A percentile compares a stretch with the other conserved stretches of the same genome.
phyloP scores from a whole-genome alignment of 768 basidiomycete genomes.

The Calocybe gangraenosa region DNA sequence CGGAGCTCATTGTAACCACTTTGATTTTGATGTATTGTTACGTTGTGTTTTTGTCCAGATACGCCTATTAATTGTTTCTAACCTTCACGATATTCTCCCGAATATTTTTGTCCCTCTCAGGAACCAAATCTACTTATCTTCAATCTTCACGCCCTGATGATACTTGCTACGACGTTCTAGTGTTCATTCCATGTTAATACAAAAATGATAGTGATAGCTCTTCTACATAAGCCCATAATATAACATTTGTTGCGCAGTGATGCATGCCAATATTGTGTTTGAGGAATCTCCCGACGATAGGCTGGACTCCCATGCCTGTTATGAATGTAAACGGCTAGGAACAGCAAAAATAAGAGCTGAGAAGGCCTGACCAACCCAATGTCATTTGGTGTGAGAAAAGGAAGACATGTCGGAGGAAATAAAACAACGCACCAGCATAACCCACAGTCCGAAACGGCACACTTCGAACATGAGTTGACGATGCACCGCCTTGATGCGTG shows the following conservation, averaged over 20 bases:
- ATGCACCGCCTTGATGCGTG: slow-evolving; percentile 30
- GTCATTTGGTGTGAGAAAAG: not conserved
- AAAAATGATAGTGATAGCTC: not conserved
- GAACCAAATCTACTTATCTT: no score
- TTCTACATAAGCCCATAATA: not conserved
- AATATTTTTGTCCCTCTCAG: no score
- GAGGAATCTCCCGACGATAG: no score
- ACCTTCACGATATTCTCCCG: no score
- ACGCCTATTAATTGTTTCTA: no score
- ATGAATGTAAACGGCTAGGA: slow-evolving; percentile 16
- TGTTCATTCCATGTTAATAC: slow-evolving; percentile 1
- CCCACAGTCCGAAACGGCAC: slow-evolving; percentile 19
- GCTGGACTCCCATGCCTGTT: no score
- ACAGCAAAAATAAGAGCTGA: slow-evolving; percentile 20
- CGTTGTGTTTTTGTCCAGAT: no score
- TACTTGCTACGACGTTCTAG: not conserved
- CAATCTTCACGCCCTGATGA: no score
- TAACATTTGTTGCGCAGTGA: not conserved
- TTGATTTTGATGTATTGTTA: no score
- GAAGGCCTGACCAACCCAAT: slow-evolving; percentile 12
- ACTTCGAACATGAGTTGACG: slow-evolving; percentile 25
- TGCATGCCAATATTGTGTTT: no score
- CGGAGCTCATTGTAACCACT: no score
- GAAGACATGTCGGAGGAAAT: not conserved
- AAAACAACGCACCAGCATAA: slow-evolving; percentile 17